Percentiles rank a stretch among this genome's conserved stretches.
These are phyloP conservation scores for Kuraishia cidri DNA, from an alignment of 805 yeast genomes.

Conservation along the genomic window DNA sequence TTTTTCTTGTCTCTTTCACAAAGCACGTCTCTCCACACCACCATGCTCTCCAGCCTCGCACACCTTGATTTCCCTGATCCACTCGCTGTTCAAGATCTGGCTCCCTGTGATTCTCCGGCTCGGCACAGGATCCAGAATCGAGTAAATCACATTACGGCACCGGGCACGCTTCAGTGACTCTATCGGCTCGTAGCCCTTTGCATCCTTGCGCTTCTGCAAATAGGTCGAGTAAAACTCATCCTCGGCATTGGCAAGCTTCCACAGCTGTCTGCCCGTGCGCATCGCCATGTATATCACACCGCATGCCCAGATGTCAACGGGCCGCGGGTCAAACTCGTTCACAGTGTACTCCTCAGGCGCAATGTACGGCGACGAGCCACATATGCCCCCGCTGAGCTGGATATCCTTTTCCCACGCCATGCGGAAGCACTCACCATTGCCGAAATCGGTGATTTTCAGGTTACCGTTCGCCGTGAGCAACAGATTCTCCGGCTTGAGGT, in stretches of 20 bases:
- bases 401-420: slow-evolving; percentile 79
- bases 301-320: slow-evolving; percentile 87
- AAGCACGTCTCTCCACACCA: too few relatives aligned
- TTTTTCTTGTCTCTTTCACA: too few relatives aligned
- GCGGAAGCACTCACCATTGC: slow-evolving; percentile 73
- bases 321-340: slow-evolving; percentile 68
- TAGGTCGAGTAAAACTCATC: slow-evolving; percentile 79
- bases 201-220: slow-evolving; percentile 68
- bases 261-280: slow-evolving; percentile 89
- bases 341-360: slow-evolving; percentile 78
- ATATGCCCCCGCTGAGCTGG: slow-evolving; percentile 64
- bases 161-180: slow-evolving; percentile 78
- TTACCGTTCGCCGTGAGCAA: slow-evolving; percentile 64
- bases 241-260: slow-evolving; percentile 75
- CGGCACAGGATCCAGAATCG: slow-evolving; percentile 89
- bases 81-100: slow-evolving; percentile 85
- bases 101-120: slow-evolving; percentile 78
- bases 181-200: slow-evolving; percentile 86
- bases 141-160: slow-evolving; percentile 88
- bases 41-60: slow-evolving; percentile 57
- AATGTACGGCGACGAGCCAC: slow-evolving; percentile 85
- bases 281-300: slow-evolving; percentile 90
- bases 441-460: slow-evolving; percentile 82
- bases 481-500: slow-evolving; percentile 81
- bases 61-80: slow-evolving; percentile 85